phyloP scores from a whole-genome alignment of 257 asterid genomes.

The Rhazya stricta region DNA sequence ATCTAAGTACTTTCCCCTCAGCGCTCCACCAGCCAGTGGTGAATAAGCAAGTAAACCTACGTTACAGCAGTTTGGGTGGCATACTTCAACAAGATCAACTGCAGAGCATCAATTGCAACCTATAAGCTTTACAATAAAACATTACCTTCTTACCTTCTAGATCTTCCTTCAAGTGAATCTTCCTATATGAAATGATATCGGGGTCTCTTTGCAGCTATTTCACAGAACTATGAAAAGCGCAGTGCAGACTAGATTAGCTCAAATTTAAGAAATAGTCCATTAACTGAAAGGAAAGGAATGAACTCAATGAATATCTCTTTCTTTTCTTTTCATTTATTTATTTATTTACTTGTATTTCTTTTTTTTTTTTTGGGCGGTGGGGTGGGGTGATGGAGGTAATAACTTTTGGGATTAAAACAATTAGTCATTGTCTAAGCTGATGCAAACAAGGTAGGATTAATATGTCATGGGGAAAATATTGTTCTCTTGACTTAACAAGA shows the following conservation, averaged over 20 bases:
- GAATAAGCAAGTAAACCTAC: conserved; percentile 87
- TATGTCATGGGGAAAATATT: neutral
- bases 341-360: no score
- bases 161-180: neutral
- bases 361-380: no score
- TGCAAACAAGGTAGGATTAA: neutral
- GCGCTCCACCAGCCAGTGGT: conserved; percentile 80
- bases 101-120: conserved; percentile 25
- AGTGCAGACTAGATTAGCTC: no score
- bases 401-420: no score
- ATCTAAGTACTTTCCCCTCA: conserved; percentile 80
- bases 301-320: no score
- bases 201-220: neutral
- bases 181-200: neutral
- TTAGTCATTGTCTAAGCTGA: neutral
- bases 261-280: no score
- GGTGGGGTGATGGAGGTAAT: no score
- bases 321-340: no score
- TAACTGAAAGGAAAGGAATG: no score
- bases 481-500: neutral
- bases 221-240: neutral
- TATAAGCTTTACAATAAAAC: neutral
- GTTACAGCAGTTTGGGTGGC: conserved; percentile 87
- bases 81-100: conserved; percentile 90
- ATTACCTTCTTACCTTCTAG: neutral